Base-by-base conservation (phyloP, 495 filamentous ascomycete genomes). In the Rostrohypoxylon terebratum region DNA sequence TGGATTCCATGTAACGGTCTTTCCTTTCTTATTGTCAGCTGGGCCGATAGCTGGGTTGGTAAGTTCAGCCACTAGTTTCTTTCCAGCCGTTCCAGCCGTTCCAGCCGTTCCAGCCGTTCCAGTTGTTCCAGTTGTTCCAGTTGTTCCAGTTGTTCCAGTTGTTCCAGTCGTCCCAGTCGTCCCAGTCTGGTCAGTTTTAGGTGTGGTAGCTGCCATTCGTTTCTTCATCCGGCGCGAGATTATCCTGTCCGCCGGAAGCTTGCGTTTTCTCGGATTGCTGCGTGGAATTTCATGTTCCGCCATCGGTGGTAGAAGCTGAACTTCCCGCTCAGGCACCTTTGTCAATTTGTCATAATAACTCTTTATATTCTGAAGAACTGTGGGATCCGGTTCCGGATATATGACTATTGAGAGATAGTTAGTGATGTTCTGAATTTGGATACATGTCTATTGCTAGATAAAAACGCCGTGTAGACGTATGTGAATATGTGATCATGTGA, bases 221-320 rank as follows among this genome's bases (percentile, higher is more conserved):
- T 5, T 53, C 23, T 13, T 25, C 11, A 23, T 9, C 48, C 23
- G 16, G 4, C 18, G 21, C 1, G 0, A 13, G 31, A 72, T 59
- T 36, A 73, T 42, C 2, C 14, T 68, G 3, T 69, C 51, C 20
- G 70, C 75, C 23, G 76, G 76, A 45, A 78, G 69, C 66, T 71
- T 75, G 36, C 76, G 76, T 66, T 78, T 78, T 51, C 42, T 48
- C 0, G 76, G 69, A 31, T 64, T 75, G 74, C 76, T 78, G 10
- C 61, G 71, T n/a, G 76, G 74, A 7, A 75, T 68, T 5, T 73
- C 59, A 8, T 42, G 45, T 18, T 33, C 36, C 7, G 45, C 10
- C 2, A 50, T 42, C 9, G 38, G 20, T 2, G 76, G 76, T 50
- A 78, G 55, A 31, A 78, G 20, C n/a, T 74, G 72, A n/a, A 75